Conservation (phyloP, 768 basidiomycete genomes). For the Leccinum aurantiacum region DNA sequence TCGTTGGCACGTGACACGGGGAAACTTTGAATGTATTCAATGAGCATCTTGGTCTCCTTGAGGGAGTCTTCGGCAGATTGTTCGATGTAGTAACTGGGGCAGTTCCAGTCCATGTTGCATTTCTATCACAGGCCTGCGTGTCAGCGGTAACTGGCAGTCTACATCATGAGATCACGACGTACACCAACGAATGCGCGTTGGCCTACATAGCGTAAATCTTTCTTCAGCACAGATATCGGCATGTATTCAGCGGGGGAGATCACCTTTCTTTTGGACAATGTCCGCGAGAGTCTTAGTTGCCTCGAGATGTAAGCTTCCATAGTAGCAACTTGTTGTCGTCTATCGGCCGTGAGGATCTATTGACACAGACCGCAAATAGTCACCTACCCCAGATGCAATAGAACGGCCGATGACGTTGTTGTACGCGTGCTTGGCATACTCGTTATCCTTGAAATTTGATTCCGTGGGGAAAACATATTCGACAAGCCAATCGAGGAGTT, state of each 20-base stretch:
- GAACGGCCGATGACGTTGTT: conserved; percentile 63
- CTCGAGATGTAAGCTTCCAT: conserved; percentile 75
- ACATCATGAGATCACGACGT: conserved; percentile 23
- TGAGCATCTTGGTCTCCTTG: conserved; percentile 57
- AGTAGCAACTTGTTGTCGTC: conserved; percentile 94
- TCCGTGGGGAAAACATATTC: conserved; percentile 86
- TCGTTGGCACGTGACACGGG: conserved; percentile 34
- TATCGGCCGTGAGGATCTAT: conserved; percentile 7
- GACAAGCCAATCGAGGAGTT: conserved; percentile 84
- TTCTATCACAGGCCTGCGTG: conserved; percentile 16
- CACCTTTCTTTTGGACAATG: conserved; percentile 58
- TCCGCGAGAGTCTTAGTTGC: conserved; percentile 78
- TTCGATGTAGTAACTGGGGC: conserved; percentile 65
- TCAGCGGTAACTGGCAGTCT: conserved; percentile 9
- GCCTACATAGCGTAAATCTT: conserved; percentile 39
- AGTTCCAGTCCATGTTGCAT: conserved; percentile 54
- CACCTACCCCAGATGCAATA: conserved; percentile 70
- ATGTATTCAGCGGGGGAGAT: conserved; percentile 6
- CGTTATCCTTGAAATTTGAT: conserved; percentile 60
- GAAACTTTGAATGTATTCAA: conserved; percentile 64
- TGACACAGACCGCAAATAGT: background rate
- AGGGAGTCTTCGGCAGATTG: conserved; percentile 53
- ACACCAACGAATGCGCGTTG: conserved; percentile 86
- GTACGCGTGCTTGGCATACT: conserved; percentile 70
- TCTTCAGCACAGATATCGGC: conserved; percentile 5